Conservation (phyloP, 148 eudicot species). For the Salicornia ramosissima region DNA sequence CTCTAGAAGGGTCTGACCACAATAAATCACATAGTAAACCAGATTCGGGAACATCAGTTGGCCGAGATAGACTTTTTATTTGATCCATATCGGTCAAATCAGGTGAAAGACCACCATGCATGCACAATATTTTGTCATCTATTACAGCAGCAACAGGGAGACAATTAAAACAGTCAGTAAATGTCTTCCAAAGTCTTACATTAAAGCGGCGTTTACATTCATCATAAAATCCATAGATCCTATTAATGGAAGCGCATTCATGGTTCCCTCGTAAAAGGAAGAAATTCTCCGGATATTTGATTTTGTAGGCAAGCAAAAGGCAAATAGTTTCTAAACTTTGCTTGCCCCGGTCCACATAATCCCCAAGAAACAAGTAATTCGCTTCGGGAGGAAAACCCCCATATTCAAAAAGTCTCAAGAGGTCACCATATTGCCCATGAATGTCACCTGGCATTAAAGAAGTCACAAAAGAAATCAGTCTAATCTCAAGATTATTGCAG, state of each 20-base stretch:
- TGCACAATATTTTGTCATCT: slow-evolving; percentile 73
- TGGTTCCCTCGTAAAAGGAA: slow-evolving; percentile 69
- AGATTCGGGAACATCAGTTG: slow-evolving; percentile 69
- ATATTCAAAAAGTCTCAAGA: slow-evolving; percentile 71
- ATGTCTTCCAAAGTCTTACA: slow-evolving; percentile 66
- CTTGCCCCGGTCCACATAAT: slow-evolving; percentile 72
- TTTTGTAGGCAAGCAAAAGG: slow-evolving; percentile 66
- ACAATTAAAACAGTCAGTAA: slow-evolving; percentile 69
- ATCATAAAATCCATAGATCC: slow-evolving; percentile 72
- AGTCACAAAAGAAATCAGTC: slow-evolving; percentile 5
- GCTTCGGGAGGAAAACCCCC: slow-evolving; percentile 83
- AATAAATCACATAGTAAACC: slow-evolving; percentile 70
- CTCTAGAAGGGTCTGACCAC: slow-evolving; percentile 82
- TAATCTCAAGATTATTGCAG: neutral
- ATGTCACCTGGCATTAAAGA: slow-evolving; percentile 53
- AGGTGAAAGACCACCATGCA: slow-evolving; percentile 83
- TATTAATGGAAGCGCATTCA: slow-evolving; percentile 64
- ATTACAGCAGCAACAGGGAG: slow-evolving; percentile 78
- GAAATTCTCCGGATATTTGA: slow-evolving; percentile 69
- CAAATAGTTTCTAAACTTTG: slow-evolving; percentile 76
- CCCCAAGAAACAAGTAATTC: slow-evolving; percentile 70
- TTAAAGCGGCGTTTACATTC: slow-evolving; percentile 77
- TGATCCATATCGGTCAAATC: slow-evolving; percentile 56
- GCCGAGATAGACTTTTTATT: slow-evolving; percentile 53
- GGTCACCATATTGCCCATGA: slow-evolving; percentile 76